phyloP scores from a whole-genome alignment of 139 green algal species.

The Haematococcus sp. region DNA sequence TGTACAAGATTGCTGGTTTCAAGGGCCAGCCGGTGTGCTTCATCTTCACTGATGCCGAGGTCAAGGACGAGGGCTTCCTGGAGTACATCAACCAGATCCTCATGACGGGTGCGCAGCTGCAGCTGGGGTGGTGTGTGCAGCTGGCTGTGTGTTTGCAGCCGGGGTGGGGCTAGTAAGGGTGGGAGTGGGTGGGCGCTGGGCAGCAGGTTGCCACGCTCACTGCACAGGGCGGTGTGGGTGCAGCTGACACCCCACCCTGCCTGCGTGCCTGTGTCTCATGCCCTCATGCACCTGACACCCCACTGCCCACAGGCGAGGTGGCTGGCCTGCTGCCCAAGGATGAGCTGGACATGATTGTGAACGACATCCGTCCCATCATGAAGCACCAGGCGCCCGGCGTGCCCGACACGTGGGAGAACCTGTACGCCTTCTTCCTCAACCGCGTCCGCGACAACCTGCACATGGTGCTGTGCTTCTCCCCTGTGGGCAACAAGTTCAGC shows the following conservation, averaged over 20 bases:
- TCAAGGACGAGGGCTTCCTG: conserved; percentile 94
- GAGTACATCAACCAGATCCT: conserved; percentile 98
- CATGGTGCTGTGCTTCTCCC: conserved; percentile 90
- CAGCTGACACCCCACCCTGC: neutral
- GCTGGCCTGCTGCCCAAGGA: conserved; percentile 92
- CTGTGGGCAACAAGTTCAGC: conserved; percentile 85
- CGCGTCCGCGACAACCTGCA: conserved; percentile 90
- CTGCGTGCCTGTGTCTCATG: neutral
- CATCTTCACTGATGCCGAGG: conserved; percentile 90
- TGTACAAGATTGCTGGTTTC: conserved; percentile 94
- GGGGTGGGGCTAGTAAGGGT: no score
- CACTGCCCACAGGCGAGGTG: conserved; percentile 54
- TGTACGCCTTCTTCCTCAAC: conserved; percentile 90
- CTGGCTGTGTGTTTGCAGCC: no score
- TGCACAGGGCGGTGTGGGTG: neutral
- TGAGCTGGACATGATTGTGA: conserved; percentile 91
- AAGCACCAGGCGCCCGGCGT: conserved; percentile 55
- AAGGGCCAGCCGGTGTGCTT: conserved; percentile 91
- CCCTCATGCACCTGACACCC: neutral
- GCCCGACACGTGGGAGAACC: conserved; percentile 89
- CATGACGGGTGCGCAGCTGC: conserved; percentile 82
- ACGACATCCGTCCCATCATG: conserved; percentile 87
- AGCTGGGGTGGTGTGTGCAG: no score
- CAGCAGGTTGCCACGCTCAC: no score
- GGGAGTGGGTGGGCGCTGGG: no score